Percentiles rank a stretch among this genome's conserved stretches.
Conservation (phyloP, 2,329 filamentous ascomycete species). For the Neonectria faginata region DNA sequence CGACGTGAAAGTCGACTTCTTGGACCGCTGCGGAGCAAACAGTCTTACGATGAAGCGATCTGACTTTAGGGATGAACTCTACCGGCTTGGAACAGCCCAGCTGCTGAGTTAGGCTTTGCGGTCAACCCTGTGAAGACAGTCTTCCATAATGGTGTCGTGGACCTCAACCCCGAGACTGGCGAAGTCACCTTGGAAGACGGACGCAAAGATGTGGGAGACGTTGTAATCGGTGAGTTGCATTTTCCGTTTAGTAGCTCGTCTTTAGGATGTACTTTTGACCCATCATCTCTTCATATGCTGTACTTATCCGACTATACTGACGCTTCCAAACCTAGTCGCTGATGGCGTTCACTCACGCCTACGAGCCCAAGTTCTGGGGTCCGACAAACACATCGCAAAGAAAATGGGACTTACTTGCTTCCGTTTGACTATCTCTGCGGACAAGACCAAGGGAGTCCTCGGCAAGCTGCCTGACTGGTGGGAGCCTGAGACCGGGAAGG, state of each 20-base stretch:
- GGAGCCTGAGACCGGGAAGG: conserved; percentile 13
- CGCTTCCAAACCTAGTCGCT: background rate
- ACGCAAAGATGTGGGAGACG: conserved; percentile 11
- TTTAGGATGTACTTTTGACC: too few relatives aligned
- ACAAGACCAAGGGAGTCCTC: conserved; percentile 10
- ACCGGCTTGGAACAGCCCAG: conserved; percentile 6
- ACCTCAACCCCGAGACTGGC: conserved; percentile 11
- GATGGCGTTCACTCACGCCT: conserved; percentile 20
- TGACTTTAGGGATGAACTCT: conserved; percentile 18
- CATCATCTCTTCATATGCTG: too few relatives aligned
- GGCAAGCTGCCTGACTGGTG: conserved; percentile 21
- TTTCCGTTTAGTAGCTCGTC: background rate
- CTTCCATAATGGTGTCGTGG: conserved; percentile 13
- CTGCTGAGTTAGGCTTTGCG: background rate
- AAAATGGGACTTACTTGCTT: conserved; percentile 24
- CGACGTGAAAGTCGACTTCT: conserved; percentile 18
- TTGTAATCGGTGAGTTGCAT: conserved; percentile 3
- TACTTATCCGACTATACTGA: background rate
- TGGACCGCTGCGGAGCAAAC: conserved; percentile 14
- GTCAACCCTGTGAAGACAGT: conserved; percentile 15
- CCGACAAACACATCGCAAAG: conserved; percentile 6
- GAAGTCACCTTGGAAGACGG: conserved; percentile 14
- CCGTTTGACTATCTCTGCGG: conserved; percentile 9
- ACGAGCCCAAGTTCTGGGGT: conserved; percentile 5
- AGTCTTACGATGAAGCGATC: conserved; percentile 24